Conservation (phyloP, 176 grass and related monocot species). For the Canna indica region DNA sequence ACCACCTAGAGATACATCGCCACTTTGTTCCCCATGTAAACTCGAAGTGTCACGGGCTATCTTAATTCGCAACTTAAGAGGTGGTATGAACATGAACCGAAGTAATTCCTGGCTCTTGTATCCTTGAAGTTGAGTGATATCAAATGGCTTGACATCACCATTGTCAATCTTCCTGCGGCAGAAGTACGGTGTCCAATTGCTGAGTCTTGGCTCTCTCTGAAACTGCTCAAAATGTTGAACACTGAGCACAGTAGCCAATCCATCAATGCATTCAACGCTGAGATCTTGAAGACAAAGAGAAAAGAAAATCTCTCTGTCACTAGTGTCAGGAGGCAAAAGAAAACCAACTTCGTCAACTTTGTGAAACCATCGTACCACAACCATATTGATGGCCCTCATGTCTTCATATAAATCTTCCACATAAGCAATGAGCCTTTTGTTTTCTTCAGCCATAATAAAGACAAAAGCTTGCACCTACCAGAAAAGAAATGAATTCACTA, state of each 20-base stretch:
- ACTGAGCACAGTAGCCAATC: conserved; percentile 66
- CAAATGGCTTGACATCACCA: conserved; percentile 61
- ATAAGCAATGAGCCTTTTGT: conserved; percentile 75
- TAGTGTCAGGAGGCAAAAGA: conserved; percentile 37
- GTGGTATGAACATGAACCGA: conserved; percentile 46
- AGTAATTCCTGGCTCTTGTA: conserved; percentile 88
- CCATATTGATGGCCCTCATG: conserved; percentile 57
- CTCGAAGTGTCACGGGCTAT: conserved; percentile 27
- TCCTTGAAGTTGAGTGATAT: conserved; percentile 68
- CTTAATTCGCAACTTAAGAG: conserved; percentile 65
- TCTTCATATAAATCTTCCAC: conserved; percentile 92
- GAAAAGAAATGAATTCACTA: conserved; percentile 15
- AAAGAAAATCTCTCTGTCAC: conserved; percentile 74
- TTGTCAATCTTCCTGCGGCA: conserved; percentile 53
- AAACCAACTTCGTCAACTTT: conserved; percentile 68
- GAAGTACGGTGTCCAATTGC: conserved; percentile 50
- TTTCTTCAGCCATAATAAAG: conserved; percentile 73
- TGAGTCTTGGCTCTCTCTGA: conserved; percentile 22
- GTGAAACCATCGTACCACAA: conserved; percentile 79
- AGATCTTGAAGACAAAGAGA: conserved; percentile 76
- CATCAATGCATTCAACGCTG: conserved; percentile 92
- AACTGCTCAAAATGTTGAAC: conserved; percentile 72
- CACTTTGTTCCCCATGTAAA: conserved; percentile 28
- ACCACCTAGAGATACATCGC: background rate
- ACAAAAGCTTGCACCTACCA: conserved; percentile 79